Percentiles rank a stretch among this genome's conserved stretches.
Conservation (phyloP, 257 asterid genomes). For the Linderniella brevidens region DNA sequence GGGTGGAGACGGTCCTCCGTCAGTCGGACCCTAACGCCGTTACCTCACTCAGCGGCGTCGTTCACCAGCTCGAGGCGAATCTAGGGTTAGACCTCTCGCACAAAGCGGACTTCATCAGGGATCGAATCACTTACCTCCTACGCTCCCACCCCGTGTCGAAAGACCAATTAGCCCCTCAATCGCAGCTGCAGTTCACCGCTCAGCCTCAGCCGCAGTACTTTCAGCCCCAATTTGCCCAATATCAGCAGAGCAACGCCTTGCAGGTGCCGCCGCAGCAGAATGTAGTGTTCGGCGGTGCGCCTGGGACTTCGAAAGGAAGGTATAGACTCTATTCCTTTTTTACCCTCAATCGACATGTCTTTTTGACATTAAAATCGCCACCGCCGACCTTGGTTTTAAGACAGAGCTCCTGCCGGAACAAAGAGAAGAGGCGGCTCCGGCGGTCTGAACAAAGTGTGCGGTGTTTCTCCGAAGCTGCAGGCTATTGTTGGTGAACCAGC, state of each 20-base stretch:
- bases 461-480: conserved; percentile 79
- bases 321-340: conserved; percentile 8
- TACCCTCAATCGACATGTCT: neutral
- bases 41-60: conserved; percentile 25
- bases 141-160: conserved; percentile 20
- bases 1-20: conserved; percentile 47
- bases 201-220: conserved; percentile 9
- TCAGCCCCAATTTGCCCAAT: conserved; percentile 14
- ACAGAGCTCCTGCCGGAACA: conserved; percentile 43
- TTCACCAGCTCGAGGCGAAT: conserved; percentile 29
- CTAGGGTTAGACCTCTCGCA: conserved; percentile 22
- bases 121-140: conserved; percentile 32
- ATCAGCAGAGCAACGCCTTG: conserved; percentile 17
- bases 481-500: conserved; percentile 70
- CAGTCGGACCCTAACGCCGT: conserved; percentile 22
- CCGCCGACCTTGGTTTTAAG: conserved; percentile 3
- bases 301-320: conserved; percentile 50
- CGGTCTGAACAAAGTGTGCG: conserved; percentile 73
- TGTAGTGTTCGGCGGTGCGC: conserved; percentile 16
- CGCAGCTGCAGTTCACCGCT: neutral
- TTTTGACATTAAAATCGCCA: neutral
- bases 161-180: conserved; percentile 12
- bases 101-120: conserved; percentile 33
- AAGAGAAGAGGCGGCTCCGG: conserved; percentile 89
- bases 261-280: conserved; percentile 14